Base-by-base conservation (phyloP, 2,329 filamentous ascomycete species). In the Clarireedia paspali region DNA sequence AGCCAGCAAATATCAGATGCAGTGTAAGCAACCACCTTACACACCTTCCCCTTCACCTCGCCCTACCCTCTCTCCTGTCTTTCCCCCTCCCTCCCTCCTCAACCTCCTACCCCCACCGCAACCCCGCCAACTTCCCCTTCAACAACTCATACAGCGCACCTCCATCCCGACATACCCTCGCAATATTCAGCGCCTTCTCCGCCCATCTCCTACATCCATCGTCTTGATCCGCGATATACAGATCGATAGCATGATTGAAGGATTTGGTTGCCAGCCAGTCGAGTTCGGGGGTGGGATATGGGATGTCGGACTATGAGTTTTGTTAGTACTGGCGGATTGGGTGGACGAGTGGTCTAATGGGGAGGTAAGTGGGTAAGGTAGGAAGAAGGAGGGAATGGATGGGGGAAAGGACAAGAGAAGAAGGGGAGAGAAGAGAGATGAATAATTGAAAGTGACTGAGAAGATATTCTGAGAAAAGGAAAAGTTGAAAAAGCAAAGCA, bases 211-310 rank as follows among this genome's bases (percentile, higher is more conserved):
- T 78, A 48, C 82, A 84, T 1, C 72, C 69, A 4, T 74, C 74
- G 55, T 82, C 77, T 24, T 86, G 76, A 1, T 77, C 74, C 1
- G 71, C 73, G 12, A 77, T 75, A 63, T 82, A 83, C n/a, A 81
- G 75, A 63, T 91, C 87, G 5, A 90, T 74, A 0, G 80, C 84
- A 58, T 84, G 83, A 62, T 91, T 91, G 69, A 87, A 90, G 0
- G 80, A 73, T 5, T 77, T 82, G 1, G 81, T 80, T 0, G 83
- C 81, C n/a, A 94, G 78, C 85, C 87, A 94, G 64, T 90, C 84
- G 1, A 91, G 71, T 66, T 94, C 89, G 3, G 80, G 77, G 0
- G 72, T 64, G 0, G 88, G 87, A 65, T 89, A 89, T 1, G 71
- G 68, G 1, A 72, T 67, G 23, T 73, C 62, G n/a, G 65, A 70